Evolutionary conservation across 768 basidiomycete species (phyloP).

Genomic region (Mycena rebaudengoi): DNA sequence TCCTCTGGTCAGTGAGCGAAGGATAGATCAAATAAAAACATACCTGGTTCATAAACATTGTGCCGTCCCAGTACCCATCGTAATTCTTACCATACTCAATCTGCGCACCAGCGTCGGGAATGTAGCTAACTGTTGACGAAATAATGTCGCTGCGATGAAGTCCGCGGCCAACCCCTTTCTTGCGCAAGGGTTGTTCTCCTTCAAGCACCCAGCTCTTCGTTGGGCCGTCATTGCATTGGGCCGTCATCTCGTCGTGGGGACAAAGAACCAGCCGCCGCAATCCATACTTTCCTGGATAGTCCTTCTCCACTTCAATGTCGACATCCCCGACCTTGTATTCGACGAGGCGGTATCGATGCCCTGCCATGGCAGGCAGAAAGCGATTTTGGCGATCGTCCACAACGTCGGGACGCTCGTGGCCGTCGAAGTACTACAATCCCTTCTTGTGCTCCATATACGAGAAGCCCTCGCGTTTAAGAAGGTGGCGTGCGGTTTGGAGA

Average conservation of each 20-base stretch:
- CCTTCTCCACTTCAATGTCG: not conserved
- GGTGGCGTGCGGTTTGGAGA: constrained; percentile 40
- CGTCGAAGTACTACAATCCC: constrained; percentile 23
- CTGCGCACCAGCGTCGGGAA: constrained; percentile 40
- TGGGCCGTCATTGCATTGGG: constrained; percentile 22
- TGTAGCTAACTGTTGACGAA: constrained; percentile 40
- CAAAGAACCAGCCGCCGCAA: not conserved
- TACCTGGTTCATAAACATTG: constrained; percentile 36
- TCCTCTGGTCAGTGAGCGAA: not conserved
- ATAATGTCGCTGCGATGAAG: constrained; percentile 49
- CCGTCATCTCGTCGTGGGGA: constrained; percentile 6
- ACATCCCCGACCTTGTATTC: constrained; percentile 4
- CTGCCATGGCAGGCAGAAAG: constrained; percentile 17
- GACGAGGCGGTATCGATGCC: not conserved
- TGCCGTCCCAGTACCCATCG: constrained; percentile 48
- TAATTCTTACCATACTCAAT: constrained; percentile 55
- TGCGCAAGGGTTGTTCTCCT: constrained; percentile 41
- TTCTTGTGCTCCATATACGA: constrained; percentile 29
- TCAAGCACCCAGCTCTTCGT: constrained; percentile 43
- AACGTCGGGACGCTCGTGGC: constrained; percentile 27
- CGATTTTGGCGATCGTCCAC: constrained; percentile 4
- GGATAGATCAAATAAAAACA: too few relatives aligned
- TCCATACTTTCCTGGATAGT: constrained; percentile 7
- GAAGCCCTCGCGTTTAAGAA: constrained; percentile 40
- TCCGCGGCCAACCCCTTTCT: constrained; percentile 49